phyloP scores from a whole-genome alignment of 208 protist species.

The Phytomonas serpens region DNA sequence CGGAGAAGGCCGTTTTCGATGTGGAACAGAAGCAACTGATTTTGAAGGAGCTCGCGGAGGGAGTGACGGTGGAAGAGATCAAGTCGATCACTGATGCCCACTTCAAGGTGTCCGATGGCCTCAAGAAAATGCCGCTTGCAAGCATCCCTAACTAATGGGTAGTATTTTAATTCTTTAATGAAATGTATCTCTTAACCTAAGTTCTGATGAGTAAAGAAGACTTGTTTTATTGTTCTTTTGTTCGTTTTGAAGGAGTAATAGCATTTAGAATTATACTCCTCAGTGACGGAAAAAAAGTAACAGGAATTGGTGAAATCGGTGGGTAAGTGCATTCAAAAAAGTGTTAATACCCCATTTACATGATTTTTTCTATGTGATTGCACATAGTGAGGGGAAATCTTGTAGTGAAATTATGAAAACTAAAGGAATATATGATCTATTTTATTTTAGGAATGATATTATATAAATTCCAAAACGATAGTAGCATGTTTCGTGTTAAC shows the following conservation, averaged over 20 bases:
- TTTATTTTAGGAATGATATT: neutral
- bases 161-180: neutral
- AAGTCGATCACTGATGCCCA: constrained; percentile 68
- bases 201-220: constrained; percentile 6
- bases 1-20: constrained; percentile 95
- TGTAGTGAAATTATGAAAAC: neutral
- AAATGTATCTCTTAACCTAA: constrained; percentile 4
- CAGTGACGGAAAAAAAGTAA: neutral
- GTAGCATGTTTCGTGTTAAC: neutral
- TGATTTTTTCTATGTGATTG: neutral
- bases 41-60: constrained; percentile 90
- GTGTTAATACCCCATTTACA: neutral
- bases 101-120: constrained; percentile 47
- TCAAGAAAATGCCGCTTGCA: constrained; percentile 65
- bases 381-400: neutral
- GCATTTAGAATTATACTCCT: neutral
- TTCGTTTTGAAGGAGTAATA: neutral
- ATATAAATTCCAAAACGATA: neutral
- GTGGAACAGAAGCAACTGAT: constrained; percentile 78
- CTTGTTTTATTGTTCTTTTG: constrained; percentile 1
- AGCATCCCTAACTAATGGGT: neutral
- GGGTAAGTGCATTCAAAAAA: neutral
- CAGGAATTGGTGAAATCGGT: neutral
- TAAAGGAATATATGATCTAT: neutral
- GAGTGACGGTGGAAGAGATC: constrained; percentile 90